These are phyloP conservation scores for Trichocomaceae sp. DNA, from an alignment of 2,329 filamentous ascomycete species.

Conservation along the genomic window DNA sequence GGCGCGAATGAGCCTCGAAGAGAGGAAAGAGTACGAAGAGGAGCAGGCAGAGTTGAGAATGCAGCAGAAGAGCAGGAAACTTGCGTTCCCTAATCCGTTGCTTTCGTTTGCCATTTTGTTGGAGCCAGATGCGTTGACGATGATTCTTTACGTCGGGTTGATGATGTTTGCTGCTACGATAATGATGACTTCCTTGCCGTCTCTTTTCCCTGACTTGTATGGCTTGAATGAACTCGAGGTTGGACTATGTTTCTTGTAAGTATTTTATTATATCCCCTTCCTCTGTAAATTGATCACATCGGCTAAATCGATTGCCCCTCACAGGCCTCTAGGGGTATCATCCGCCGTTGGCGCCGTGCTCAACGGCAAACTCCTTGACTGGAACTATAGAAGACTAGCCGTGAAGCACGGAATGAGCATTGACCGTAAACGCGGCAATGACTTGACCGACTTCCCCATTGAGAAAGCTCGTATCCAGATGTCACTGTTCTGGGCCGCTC, in stretches of 20 bases:
- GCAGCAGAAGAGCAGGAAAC: conserved; percentile 11
- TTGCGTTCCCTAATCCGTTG: conserved; percentile 29
- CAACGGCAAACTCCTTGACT: conserved; percentile 56
- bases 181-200: conserved; percentile 38
- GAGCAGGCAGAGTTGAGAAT: background rate
- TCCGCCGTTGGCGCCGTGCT: conserved; percentile 17
- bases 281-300: background rate
- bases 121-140: conserved; percentile 26
- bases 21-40: conserved; percentile 4
- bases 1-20: conserved; percentile 3
- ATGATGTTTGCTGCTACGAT: conserved; percentile 43
- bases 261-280: background rate
- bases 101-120: conserved; percentile 26
- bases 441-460: conserved; percentile 48
- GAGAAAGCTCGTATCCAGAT: conserved; percentile 34
- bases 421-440: conserved; percentile 49
- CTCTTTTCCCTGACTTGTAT: conserved; percentile 40
- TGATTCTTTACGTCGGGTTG: conserved; percentile 27
- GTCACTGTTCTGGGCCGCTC: conserved; percentile 26
- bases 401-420: conserved; percentile 55
- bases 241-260: conserved; percentile 26
- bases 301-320: background rate
- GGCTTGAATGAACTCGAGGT: conserved; percentile 41
- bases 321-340: conserved; percentile 24
- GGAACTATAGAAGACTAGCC: conserved; percentile 65